Conservation (phyloP, 176 grass and related monocot genomes). For the Ensete glaucum region DNA sequence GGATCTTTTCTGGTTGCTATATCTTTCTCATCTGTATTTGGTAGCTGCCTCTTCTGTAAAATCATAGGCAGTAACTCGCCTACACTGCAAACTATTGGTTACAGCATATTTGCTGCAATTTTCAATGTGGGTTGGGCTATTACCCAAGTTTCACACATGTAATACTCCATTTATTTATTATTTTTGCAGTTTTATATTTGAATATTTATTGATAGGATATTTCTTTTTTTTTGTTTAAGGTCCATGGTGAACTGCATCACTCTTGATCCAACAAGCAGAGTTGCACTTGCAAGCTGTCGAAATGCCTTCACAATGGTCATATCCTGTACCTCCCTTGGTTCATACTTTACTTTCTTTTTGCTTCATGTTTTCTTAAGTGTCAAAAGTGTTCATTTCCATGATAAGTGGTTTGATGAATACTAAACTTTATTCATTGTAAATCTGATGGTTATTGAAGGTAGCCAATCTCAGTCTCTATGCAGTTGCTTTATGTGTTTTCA, state of each 20-base stretch:
- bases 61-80: slow-evolving; percentile 49
- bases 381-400: not conserved
- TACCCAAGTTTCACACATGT: slow-evolving; percentile 98
- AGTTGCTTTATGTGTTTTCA: slow-evolving; percentile 80
- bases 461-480: slow-evolving; percentile 87
- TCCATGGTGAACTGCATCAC: slow-evolving; percentile 99
- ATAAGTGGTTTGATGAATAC: not conserved
- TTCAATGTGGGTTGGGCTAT: slow-evolving; percentile 98
- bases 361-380: not conserved
- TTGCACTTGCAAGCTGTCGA: slow-evolving; percentile 90
- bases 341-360: not conserved
- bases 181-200: slow-evolving; percentile 12
- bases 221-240: slow-evolving; percentile 31
- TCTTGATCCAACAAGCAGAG: slow-evolving; percentile 77
- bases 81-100: slow-evolving; percentile 76
- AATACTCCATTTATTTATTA: slow-evolving; percentile 27
- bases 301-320: slow-evolving; percentile 98
- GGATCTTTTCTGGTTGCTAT: slow-evolving; percentile 87
- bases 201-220: not conserved
- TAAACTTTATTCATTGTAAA: not conserved
- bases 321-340: not conserved
- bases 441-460: slow-evolving; percentile 30
- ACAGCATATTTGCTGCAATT: slow-evolving; percentile 87
- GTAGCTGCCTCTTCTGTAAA: slow-evolving; percentile 74
- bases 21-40: slow-evolving; percentile 96